Base-by-base conservation (phyloP, 108 stramenopile genomes). In the Cyclotella choctawhatcheeana region DNA sequence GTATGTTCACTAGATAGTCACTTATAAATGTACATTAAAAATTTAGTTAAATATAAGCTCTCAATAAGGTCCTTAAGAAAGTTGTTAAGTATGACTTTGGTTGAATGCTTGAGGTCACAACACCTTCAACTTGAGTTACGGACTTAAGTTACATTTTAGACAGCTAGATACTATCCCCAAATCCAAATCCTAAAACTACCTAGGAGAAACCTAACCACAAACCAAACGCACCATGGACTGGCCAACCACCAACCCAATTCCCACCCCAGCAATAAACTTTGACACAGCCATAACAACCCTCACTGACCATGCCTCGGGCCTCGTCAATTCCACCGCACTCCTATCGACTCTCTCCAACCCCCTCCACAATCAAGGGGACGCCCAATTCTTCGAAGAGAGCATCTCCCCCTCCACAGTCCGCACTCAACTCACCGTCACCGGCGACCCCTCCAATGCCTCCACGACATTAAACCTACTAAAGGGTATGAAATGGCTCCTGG, bases 401-500 rank as follows among this genome's bases (percentile, higher is more conserved):
- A 96, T 97, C 63, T 90, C 89, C 74, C 94, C 98, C 10, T 79
- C 85, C 44, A 90, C 94, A 29, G 91, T 98, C 56, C 87, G 94
- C 32, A 73, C 64, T 25, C 81, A 84, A 55, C 81, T 98, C 21
- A 58, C 82, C 33, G 59, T 81, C 35, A 70, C 88, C 2, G 77
- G 77, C 13, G 88, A 94, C 56, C 89, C 91, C 5, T 85, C 84
- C 69, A 90, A 90, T 67, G 88, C 88, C 1, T 79, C 77, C 72
- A 85, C 85, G 2, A 89, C 93, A 16, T 69, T 88, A 5, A 92
- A 93, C 43, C 80, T 97, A 26, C 56, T 89, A 12, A 89, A 93
- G 59, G 98, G 97, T 30, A 99, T 99, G 97, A 99, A 99, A 82
- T 98, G 96, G 97, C 83, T 99, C 22, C 73, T 99, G 54, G 99